A percentile compares a stretch with the other conserved stretches of the same genome.
phyloP scores from a whole-genome alignment of 108 stramenopile genomes.

The Cylindrotheca fusiformis region DNA sequence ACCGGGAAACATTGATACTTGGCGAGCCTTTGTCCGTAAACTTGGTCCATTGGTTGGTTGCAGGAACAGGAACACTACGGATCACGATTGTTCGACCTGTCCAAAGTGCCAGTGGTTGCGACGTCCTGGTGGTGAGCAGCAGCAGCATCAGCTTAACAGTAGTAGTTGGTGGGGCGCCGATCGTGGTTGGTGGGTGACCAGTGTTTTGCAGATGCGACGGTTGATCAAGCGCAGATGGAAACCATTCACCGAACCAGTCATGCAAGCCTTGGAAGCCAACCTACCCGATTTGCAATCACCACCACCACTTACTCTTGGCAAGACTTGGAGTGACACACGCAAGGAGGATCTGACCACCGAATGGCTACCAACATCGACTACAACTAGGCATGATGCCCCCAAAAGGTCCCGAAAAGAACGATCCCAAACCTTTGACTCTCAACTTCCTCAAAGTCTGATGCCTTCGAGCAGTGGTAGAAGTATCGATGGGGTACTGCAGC shows the following conservation, averaged over 20 bases:
- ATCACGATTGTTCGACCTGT: conserved; percentile 1
- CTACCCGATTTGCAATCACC: background rate
- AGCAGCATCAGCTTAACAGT: background rate
- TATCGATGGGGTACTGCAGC: no score
- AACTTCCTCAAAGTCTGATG: conserved; percentile 1
- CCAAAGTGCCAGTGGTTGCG: conserved; percentile 1
- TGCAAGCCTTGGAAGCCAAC: conserved; percentile 8
- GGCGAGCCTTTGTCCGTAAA: conserved; percentile 19
- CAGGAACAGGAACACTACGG: background rate
- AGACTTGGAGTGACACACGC: background rate
- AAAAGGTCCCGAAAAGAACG: conserved; percentile 1
- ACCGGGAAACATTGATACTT: conserved; percentile 18
- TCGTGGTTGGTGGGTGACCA: conserved; percentile 28
- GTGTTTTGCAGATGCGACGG: conserved; percentile 10
- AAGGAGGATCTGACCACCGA: conserved; percentile 1
- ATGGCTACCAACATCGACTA: conserved; percentile 9
- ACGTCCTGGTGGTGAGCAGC: background rate
- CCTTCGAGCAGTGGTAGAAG: background rate
- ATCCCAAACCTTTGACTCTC: background rate
- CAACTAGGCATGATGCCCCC: background rate
- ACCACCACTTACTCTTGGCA: background rate
- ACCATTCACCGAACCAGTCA: background rate
- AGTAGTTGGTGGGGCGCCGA: conserved; percentile 18
- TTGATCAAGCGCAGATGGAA: background rate
- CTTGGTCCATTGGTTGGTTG: conserved; percentile 18